These are phyloP conservation scores for Pythium sukuiense DNA, from an alignment of 352 stramenopile genomes.

Conservation along the genomic window DNA sequence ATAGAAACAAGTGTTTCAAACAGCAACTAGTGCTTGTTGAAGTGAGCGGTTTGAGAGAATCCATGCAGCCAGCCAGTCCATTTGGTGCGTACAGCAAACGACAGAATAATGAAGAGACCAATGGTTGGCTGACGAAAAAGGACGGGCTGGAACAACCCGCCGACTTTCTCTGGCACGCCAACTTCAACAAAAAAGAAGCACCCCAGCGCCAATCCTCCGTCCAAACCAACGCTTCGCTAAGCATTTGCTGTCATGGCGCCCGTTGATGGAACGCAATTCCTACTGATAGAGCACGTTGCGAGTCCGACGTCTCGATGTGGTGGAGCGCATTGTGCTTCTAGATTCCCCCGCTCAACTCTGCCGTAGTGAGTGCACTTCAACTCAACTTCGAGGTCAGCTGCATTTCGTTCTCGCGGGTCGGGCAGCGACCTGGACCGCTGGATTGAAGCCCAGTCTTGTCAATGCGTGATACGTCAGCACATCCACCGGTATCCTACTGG, in stretches of 20 bases:
- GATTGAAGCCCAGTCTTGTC: slow-evolving; percentile 1
- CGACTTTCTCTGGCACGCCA: slow-evolving; percentile 39
- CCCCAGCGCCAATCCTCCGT: not conserved
- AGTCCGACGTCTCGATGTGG: not conserved
- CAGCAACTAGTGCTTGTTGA: slow-evolving; percentile 37
- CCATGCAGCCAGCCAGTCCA: slow-evolving; percentile 14
- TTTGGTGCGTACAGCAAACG: slow-evolving; percentile 16
- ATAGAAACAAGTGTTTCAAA: slow-evolving; percentile 33
- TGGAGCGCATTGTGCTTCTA: not conserved
- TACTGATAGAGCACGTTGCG: too few relatives aligned
- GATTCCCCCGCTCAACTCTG: not conserved
- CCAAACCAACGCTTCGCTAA: too few relatives aligned
- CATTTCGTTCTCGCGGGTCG: slow-evolving; percentile 5
- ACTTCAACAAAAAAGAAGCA: slow-evolving; percentile 76
- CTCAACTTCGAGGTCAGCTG: slow-evolving; percentile 8
- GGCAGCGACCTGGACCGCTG: not conserved
- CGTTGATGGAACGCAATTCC: too few relatives aligned
- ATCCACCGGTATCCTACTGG: not conserved
- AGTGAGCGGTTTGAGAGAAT: slow-evolving; percentile 33
- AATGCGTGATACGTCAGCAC: not conserved
- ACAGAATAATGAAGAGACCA: slow-evolving; percentile 18
- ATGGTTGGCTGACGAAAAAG: slow-evolving; percentile 29
- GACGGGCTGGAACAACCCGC: slow-evolving; percentile 5
- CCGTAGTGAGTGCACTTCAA: not conserved
- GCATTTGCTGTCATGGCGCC: too few relatives aligned